Percentiles rank a stretch among this genome's conserved stretches.
Evolutionary conservation across 2,329 filamentous ascomycete genomes (phyloP).

Genomic region (Ramichloridium luteum): DNA sequence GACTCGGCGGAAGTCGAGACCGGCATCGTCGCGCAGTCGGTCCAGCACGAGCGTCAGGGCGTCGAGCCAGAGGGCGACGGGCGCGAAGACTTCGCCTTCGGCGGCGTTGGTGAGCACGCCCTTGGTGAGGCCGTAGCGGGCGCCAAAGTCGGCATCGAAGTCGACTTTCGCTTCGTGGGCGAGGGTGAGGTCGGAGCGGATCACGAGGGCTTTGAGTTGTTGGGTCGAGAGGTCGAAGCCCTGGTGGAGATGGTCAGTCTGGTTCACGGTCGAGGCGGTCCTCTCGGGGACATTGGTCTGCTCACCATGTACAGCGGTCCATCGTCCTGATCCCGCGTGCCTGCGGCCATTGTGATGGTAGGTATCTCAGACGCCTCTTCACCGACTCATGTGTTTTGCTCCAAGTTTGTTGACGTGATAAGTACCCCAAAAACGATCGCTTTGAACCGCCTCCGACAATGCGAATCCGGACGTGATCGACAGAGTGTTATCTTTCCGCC

Average conservation of each 20-base stretch:
- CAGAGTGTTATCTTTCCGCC: too few species aligned
- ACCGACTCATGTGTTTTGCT: too few species aligned
- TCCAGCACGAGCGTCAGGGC: slow-evolving; percentile 74
- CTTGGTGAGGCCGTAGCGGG: slow-evolving; percentile 59
- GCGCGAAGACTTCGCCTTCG: slow-evolving; percentile 83
- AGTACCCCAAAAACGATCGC: too few species aligned
- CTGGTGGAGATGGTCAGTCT: too few species aligned
- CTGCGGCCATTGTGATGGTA: too few species aligned
- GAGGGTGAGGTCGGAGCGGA: slow-evolving; percentile 70
- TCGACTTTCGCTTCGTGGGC: slow-evolving; percentile 81
- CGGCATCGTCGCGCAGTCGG: slow-evolving; percentile 55
- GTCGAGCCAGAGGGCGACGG: slow-evolving; percentile 89
- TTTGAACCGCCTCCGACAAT: too few species aligned
- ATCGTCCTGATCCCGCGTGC: too few species aligned
- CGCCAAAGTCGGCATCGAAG: slow-evolving; percentile 72
- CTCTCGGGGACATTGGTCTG: too few species aligned
- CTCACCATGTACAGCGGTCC: slow-evolving; percentile 1
- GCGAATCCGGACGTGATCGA: too few species aligned
- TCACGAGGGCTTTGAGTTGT: slow-evolving; percentile 86
- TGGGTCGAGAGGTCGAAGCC: slow-evolving; percentile 96
- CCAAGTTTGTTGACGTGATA: too few species aligned
- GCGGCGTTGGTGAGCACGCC: slow-evolving; percentile 72
- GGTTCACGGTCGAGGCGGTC: too few species aligned
- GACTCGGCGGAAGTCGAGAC: slow-evolving; percentile 61
- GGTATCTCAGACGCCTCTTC: too few species aligned